A percentile compares a stretch with the other conserved stretches of the same genome.
Conservation (phyloP, 2,329 filamentous ascomycete species). For the Fusarium lyarnte region DNA sequence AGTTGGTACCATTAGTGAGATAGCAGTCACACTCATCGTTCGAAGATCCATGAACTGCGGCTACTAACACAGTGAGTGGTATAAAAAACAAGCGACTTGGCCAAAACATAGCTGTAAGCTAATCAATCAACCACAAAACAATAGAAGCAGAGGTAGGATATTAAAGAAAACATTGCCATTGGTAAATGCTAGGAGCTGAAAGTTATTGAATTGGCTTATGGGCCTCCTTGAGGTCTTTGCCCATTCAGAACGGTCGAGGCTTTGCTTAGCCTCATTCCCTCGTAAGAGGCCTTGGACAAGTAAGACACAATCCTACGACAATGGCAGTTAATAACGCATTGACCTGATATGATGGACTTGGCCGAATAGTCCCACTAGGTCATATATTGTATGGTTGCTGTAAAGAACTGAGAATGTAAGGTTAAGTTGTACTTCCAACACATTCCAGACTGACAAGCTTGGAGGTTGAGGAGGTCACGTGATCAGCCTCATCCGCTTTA, state of each 20-base stretch:
- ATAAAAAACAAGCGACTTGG: background rate
- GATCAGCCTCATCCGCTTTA: background rate
- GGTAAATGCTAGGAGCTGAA: background rate
- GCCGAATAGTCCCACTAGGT: no score
- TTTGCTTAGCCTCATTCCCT: conserved; percentile 32
- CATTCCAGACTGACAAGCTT: background rate
- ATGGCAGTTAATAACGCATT: no score
- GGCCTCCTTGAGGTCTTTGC: conserved; percentile 5
- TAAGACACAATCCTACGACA: background rate
- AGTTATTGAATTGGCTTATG: conserved; percentile 1
- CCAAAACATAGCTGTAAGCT: conserved; percentile 8
- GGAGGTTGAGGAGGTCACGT: background rate
- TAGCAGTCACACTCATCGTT: conserved; percentile 58
- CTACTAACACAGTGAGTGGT: conserved; percentile 8
- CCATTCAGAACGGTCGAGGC: conserved; percentile 18
- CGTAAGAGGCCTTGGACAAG: conserved; percentile 20
- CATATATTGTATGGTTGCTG: background rate
- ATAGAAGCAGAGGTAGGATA: background rate
- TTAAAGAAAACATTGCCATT: background rate
- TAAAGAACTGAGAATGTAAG: background rate
- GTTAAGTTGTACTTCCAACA: background rate
- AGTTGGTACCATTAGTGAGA: conserved; percentile 56
- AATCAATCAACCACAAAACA: background rate
- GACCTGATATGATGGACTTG: fast-evolving
- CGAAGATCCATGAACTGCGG: conserved; percentile 1